Percentiles rank a stretch among this genome's conserved stretches.
Conservation (phyloP, 371 early-diverging fungal species). For the Choanephora cucurbitarum region DNA sequence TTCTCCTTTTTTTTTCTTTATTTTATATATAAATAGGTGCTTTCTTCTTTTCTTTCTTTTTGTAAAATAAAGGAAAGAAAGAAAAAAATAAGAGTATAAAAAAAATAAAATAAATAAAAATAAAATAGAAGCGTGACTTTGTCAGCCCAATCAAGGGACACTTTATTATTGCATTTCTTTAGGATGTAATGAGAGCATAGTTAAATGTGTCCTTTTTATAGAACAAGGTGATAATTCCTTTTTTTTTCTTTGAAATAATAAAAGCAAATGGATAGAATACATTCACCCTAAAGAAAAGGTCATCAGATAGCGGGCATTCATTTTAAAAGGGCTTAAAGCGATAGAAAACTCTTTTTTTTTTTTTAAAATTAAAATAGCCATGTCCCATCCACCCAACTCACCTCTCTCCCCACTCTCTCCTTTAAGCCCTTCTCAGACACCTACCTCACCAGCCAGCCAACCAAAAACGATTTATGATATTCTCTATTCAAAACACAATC, state of each 20-base stretch:
- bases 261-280: no score
- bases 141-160: slow-evolving; percentile 2
- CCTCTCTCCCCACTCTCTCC: slow-evolving; percentile 26
- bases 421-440: slow-evolving; percentile 15
- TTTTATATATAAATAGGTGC: background rate
- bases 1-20: background rate
- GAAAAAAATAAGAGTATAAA: slow-evolving; percentile 3
- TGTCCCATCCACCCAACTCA: slow-evolving; percentile 17
- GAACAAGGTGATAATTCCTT: no score
- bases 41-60: slow-evolving; percentile 4
- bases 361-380: no score
- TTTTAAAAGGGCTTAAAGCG: no score
- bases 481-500: slow-evolving; percentile 39
- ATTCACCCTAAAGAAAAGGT: no score
- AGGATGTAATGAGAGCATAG: no score
- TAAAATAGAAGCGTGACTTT: background rate
- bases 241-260: no score
- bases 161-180: background rate
- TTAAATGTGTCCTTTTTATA: no score
- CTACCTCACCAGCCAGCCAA: background rate
- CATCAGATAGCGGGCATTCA: no score
- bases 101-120: background rate
- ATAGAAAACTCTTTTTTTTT: no score
- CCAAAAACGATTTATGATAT: slow-evolving; percentile 40
- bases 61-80: slow-evolving; percentile 6